Evolutionary conservation across 805 yeast genomes (phyloP).

Genomic region (Maudiozyma serrabonitensis): DNA sequence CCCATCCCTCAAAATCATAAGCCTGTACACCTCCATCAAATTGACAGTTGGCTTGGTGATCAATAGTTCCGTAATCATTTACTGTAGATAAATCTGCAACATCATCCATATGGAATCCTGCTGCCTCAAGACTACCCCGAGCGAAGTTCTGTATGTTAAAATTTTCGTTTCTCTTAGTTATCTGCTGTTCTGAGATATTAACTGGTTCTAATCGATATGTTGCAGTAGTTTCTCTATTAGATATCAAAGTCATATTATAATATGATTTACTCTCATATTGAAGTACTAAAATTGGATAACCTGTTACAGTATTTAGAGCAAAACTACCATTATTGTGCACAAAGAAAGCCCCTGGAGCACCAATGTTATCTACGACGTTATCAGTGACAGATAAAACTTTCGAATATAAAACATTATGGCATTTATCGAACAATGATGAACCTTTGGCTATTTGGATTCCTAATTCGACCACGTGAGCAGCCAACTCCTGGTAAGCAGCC

Average conservation of each 20-base stretch:
- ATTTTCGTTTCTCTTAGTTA: not conserved
- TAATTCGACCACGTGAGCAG: not conserved
- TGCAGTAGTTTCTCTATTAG: not conserved
- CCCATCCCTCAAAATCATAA: no score
- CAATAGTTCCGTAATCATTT: no score
- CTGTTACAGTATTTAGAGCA: not conserved
- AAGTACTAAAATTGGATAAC: not conserved
- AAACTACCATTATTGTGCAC: not conserved
- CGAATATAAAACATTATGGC: not conserved
- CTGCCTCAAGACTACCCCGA: not conserved
- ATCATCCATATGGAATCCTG: not conserved
- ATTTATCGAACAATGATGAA: not conserved
- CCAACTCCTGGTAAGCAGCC: not conserved
- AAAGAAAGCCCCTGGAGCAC: not conserved
- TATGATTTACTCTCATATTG: not conserved
- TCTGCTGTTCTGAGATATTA: not conserved
- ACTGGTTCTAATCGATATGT: not conserved
- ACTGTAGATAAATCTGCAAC: no score
- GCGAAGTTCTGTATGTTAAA: no score
- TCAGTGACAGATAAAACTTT: not conserved
- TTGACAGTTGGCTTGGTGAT: no score
- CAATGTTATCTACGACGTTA: not conserved
- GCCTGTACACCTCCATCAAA: no score
- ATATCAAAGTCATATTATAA: not conserved
- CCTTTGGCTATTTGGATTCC: not conserved